These are phyloP conservation scores for Jasminum sambac DNA, from an alignment of 257 asterid genomes.

Conservation along the genomic window DNA sequence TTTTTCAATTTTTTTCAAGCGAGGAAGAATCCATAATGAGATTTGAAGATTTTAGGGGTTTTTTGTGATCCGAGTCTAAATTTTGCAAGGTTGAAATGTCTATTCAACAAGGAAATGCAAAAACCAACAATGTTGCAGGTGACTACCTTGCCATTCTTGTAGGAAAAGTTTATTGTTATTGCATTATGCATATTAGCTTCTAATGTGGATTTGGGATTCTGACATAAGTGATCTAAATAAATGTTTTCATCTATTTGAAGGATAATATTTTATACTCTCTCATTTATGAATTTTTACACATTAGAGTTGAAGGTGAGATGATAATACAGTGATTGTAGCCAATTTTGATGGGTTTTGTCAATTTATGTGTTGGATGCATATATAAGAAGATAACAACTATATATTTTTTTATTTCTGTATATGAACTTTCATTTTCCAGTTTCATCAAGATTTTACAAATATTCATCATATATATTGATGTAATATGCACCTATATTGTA, in stretches of 20 bases:
- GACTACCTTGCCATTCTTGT: not conserved
- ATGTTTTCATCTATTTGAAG: not conserved
- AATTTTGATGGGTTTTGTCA: not conserved
- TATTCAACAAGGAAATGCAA: conserved; percentile 26
- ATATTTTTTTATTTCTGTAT: not conserved
- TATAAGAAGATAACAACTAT: not conserved
- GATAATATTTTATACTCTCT: not conserved
- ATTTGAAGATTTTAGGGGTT: conserved; percentile 20
- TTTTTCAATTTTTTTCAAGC: conserved; percentile 23
- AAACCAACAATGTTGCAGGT: conserved; percentile 30
- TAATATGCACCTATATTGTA: not conserved
- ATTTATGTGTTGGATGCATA: not conserved
- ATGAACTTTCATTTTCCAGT: not conserved
- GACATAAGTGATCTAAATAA: not conserved
- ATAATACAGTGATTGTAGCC: not conserved
- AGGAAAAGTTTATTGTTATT: not conserved
- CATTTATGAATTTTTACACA: not conserved
- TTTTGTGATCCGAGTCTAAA: conserved; percentile 23
- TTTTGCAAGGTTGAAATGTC: conserved; percentile 27
- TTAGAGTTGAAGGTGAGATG: not conserved
- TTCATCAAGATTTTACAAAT: not conserved
- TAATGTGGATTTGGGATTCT: not conserved
- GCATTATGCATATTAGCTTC: not conserved
- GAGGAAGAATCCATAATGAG: conserved; percentile 25
- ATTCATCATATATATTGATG: not conserved